phyloP scores from a whole-genome alignment of 2,329 filamentous ascomycete species.

The Didymella keratinophila region DNA sequence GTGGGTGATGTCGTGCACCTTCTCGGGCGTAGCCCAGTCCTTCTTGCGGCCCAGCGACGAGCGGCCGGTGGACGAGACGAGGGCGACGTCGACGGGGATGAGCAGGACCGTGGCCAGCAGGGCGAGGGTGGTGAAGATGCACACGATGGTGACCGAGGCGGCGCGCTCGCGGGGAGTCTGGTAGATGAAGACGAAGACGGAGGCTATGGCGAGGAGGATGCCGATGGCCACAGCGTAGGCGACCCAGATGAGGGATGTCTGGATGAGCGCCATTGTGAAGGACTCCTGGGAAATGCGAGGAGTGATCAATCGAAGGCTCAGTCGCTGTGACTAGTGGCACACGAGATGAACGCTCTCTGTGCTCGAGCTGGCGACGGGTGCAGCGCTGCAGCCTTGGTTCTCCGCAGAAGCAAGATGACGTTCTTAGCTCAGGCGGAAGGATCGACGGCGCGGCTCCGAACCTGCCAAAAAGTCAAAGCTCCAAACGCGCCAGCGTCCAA shows the following conservation, averaged over 20 bases:
- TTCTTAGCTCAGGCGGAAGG: too few relatives aligned
- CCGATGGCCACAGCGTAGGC: conserved; percentile 84
- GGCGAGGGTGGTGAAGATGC: conserved; percentile 84
- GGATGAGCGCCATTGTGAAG: conserved; percentile 71
- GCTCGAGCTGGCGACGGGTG: background rate
- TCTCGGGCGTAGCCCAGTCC: conserved; percentile 88
- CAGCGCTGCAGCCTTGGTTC: conserved; percentile 4
- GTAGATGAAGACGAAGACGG: conserved; percentile 89
- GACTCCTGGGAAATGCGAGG: too few relatives aligned
- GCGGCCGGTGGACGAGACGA: conserved; percentile 87
- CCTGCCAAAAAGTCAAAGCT: background rate
- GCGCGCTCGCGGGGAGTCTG: conserved; percentile 89
- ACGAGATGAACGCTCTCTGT: background rate
- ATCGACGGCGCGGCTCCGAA: conserved; percentile 4
- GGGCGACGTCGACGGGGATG: conserved; percentile 91
- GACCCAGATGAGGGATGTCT: conserved; percentile 93
- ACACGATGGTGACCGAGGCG: conserved; percentile 79
- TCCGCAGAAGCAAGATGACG: conserved; percentile 12
- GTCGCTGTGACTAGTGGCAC: too few relatives aligned
- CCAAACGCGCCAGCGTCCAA: background rate
- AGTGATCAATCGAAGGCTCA: background rate
- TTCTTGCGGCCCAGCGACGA: conserved; percentile 82
- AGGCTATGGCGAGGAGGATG: conserved; percentile 77
- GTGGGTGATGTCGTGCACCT: conserved; percentile 77
- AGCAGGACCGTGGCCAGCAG: conserved; percentile 92